Percentiles rank a stretch among this genome's conserved stretches.
phyloP scores from a whole-genome alignment of 2,329 filamentous ascomycete species.

The Kalaharituber pfeilii region DNA sequence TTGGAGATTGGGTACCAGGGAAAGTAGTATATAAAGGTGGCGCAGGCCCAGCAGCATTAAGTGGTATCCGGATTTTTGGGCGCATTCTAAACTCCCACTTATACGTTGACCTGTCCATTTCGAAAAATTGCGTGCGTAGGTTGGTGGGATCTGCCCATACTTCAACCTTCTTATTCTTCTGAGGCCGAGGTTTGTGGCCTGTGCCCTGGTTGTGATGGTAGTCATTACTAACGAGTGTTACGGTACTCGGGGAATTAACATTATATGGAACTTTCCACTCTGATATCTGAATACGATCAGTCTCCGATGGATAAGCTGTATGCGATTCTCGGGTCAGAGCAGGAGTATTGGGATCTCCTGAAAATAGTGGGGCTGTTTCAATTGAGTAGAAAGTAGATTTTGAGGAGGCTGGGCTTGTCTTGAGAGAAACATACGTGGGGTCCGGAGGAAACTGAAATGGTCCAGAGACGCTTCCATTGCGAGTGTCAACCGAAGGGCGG shows the following conservation, averaged over 20 bases:
- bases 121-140: not conserved
- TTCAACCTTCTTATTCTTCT: not conserved
- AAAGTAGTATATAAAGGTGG: not conserved
- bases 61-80: not conserved
- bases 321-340: not conserved
- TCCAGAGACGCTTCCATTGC: not conserved
- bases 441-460: not conserved
- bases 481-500: not conserved
- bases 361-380: not conserved
- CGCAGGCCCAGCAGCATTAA: not conserved
- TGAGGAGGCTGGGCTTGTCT: not conserved
- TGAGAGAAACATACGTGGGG: not conserved
- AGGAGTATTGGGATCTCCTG: not conserved
- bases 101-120: not conserved
- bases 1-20: not conserved
- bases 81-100: not conserved
- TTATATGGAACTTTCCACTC: slow-evolving; percentile 1
- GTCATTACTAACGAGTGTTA: not conserved
- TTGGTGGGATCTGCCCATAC: not conserved
- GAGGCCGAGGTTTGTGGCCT: not conserved
- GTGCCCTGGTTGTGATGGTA: not conserved
- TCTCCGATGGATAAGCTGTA: not conserved
- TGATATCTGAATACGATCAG: not conserved
- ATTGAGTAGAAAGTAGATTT: slow-evolving; percentile 1
- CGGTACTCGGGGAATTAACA: not conserved